Evolutionary conservation across 1,284 basidiomycete species (phyloP).

Genomic region (Pyrrhoderma noxium): DNA sequence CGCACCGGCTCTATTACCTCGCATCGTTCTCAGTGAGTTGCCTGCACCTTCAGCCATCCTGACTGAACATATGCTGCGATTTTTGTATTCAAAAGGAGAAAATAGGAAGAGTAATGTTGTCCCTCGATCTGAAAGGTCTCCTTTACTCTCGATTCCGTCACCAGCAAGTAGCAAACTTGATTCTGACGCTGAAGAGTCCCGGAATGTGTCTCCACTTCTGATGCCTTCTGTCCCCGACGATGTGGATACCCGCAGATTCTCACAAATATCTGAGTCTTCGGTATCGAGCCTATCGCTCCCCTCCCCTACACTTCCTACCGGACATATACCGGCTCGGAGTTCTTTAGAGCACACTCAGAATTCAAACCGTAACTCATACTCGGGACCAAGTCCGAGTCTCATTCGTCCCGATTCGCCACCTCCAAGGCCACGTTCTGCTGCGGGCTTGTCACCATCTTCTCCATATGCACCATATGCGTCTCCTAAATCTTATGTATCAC

Average conservation of each 20-base stretch:
- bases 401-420: not conserved
- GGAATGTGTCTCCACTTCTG: too few species aligned
- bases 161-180: not conserved
- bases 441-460: too few species aligned
- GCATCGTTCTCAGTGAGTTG: conserved; percentile 11
- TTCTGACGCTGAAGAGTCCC: too few species aligned
- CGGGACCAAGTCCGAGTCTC: not conserved
- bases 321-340: not conserved
- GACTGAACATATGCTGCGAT: conserved; percentile 5
- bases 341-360: too few species aligned
- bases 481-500: too few species aligned
- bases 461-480: too few species aligned
- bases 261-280: not conserved
- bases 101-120: not conserved
- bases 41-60: conserved; percentile 15
- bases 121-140: not conserved
- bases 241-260: too few species aligned
- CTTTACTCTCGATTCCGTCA: not conserved
- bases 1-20: conserved; percentile 17
- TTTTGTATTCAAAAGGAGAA: conserved; percentile 7
- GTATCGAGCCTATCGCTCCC: not conserved
- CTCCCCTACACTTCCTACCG: not conserved
- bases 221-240: too few species aligned
- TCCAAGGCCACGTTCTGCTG: too few species aligned
- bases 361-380: too few species aligned